phyloP scores from a whole-genome alignment of 768 basidiomycete species.

The Gloeostereum incarnatum region DNA sequence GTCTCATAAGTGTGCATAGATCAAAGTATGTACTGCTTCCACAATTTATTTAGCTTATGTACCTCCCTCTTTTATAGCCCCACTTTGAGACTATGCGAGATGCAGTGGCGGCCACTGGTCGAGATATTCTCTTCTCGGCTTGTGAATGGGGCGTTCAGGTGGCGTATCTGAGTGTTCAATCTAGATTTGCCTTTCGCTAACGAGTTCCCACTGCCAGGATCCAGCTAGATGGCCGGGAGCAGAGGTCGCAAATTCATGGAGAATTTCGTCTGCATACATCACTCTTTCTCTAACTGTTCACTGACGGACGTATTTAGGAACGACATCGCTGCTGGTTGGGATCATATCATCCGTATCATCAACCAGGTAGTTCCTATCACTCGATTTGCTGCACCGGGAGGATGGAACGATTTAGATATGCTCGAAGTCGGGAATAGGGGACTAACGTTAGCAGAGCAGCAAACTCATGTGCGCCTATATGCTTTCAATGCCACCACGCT shows the following conservation, averaged over 20 bases:
- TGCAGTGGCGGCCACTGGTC: slow-evolving; percentile 30
- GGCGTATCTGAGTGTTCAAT: background rate
- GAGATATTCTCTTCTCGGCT: slow-evolving; percentile 42
- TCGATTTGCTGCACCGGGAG: slow-evolving; percentile 34
- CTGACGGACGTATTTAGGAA: slow-evolving; percentile 18
- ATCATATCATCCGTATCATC: slow-evolving; percentile 38
- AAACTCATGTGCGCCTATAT: slow-evolving; percentile 8
- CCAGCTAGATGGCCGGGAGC: slow-evolving; percentile 41
- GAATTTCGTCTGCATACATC: slow-evolving; percentile 27
- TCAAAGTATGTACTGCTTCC: slow-evolving; percentile 18
- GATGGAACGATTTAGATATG: slow-evolving; percentile 44
- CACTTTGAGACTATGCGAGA: slow-evolving; percentile 37
- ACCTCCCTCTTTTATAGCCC: slow-evolving; percentile 16
- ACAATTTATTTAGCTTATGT: background rate
- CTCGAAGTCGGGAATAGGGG: slow-evolving; percentile 42
- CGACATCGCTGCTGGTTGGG: slow-evolving; percentile 37
- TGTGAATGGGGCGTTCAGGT: slow-evolving; percentile 40
- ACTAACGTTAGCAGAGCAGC: slow-evolving; percentile 25
- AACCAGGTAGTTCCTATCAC: slow-evolving; percentile 44
- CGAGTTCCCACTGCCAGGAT: slow-evolving; percentile 14
- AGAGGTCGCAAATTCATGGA: slow-evolving; percentile 39
- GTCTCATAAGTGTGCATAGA: slow-evolving; percentile 13
- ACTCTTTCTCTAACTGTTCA: background rate
- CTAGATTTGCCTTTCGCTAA: background rate
- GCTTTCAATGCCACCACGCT: no score